Conservation (phyloP, 306 rosid species). For the Quercus bicolor region DNA sequence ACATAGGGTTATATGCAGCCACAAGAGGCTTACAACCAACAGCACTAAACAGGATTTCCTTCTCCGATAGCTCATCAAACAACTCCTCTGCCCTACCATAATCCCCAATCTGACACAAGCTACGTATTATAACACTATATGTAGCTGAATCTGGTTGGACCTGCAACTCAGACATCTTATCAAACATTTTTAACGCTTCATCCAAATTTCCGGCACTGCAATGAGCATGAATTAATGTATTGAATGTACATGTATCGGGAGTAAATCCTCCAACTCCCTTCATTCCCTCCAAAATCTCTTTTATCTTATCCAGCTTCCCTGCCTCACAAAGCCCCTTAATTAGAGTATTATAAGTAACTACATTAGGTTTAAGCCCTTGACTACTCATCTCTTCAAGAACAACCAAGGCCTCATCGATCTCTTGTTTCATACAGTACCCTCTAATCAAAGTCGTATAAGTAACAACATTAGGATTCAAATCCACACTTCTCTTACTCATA, state of each 20-base stretch:
- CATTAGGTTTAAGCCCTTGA: slow-evolving; percentile 56
- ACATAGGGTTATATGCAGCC: slow-evolving; percentile 66
- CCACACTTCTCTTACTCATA: slow-evolving; percentile 54
- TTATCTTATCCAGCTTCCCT: slow-evolving; percentile 47
- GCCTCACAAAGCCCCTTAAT: slow-evolving; percentile 78
- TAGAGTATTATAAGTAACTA: slow-evolving; percentile 62
- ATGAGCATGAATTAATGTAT: slow-evolving; percentile 61
- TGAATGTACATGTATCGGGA: slow-evolving; percentile 77
- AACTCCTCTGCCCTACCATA: slow-evolving; percentile 58
- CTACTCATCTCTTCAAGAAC: slow-evolving; percentile 68
- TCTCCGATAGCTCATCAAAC: slow-evolving; percentile 57
- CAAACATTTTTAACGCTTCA: slow-evolving; percentile 65
- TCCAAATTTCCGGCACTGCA: slow-evolving; percentile 55
- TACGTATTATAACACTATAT: slow-evolving; percentile 61
- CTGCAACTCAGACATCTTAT: slow-evolving; percentile 52
- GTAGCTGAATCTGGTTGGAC: slow-evolving; percentile 71
- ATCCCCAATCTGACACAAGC: slow-evolving; percentile 55
- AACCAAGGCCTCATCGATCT: slow-evolving; percentile 59
- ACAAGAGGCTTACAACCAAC: slow-evolving; percentile 72
- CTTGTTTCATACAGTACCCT: slow-evolving; percentile 64
- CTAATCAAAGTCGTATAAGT: slow-evolving; percentile 79
- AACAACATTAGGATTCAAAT: slow-evolving; percentile 68
- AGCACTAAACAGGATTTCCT: slow-evolving; percentile 46
- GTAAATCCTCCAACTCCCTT: slow-evolving; percentile 34
- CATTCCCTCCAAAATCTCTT: slow-evolving; percentile 48